Evolutionary conservation across 805 yeast genomes (phyloP).

Genomic region (Ogataea glucozyma): DNA sequence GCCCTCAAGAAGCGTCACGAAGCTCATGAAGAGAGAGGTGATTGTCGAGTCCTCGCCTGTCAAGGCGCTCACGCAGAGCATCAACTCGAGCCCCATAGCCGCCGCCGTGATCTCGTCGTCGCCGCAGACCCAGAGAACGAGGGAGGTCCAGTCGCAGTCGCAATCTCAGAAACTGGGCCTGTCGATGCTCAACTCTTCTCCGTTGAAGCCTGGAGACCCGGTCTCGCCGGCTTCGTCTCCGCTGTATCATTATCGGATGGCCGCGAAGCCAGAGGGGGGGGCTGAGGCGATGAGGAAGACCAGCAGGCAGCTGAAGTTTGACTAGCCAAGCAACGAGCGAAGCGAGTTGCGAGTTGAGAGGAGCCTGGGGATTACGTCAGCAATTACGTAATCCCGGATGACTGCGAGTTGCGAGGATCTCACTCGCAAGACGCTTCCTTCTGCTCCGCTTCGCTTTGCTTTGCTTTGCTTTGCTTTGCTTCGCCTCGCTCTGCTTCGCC

Average conservation of each 20-base stretch:
- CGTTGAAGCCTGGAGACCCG: conserved; percentile 37
- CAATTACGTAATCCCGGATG: too few relatives aligned
- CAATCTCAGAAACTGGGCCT: too few relatives aligned
- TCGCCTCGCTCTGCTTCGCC: too few relatives aligned
- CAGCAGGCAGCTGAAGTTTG: conserved; percentile 26
- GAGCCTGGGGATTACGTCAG: too few relatives aligned
- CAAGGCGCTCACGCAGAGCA: background rate
- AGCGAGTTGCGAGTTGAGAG: too few relatives aligned
- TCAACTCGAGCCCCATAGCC: background rate
- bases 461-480: too few relatives aligned
- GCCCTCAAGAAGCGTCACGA: conserved; percentile 11
- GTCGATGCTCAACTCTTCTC: conserved; percentile 24
- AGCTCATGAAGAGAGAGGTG: conserved; percentile 8
- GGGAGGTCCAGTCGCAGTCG: background rate
- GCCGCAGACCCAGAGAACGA: background rate
- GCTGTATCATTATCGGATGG: conserved; percentile 28
- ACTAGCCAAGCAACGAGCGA: conserved; percentile 5
- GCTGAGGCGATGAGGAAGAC: conserved; percentile 11
- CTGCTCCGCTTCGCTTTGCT: too few relatives aligned
- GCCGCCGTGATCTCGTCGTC: background rate
- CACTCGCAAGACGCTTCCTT: too few relatives aligned
- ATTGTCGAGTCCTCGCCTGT: conserved; percentile 12
- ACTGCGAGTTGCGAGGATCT: too few relatives aligned
- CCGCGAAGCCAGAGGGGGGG: background rate
- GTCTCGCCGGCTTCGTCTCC: conserved; percentile 40